Evolutionary conservation across 768 basidiomycete genomes (phyloP).

Genomic region (Leucocoprinus sp.): DNA sequence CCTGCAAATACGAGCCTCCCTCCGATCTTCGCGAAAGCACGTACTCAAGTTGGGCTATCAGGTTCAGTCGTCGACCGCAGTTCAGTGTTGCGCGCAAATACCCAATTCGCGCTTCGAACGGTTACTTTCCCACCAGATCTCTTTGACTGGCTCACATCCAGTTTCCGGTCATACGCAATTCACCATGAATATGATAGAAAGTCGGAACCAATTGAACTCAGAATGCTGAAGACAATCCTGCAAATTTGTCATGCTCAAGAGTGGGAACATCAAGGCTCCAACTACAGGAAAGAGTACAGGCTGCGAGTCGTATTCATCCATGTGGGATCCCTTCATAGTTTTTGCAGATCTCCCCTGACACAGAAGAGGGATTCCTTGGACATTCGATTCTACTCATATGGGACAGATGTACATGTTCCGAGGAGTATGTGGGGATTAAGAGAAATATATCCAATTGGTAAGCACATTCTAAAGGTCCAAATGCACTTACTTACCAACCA

Average conservation of each 20-base stretch:
- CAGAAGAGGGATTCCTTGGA: slow-evolving; percentile 38
- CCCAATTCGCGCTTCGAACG: slow-evolving; percentile 33
- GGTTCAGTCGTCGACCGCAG: background rate
- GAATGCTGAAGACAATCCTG: slow-evolving; percentile 14
- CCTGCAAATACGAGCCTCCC: slow-evolving; percentile 1
- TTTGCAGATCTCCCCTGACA: slow-evolving; percentile 43
- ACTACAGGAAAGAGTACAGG: slow-evolving; percentile 6
- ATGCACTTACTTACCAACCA: background rate
- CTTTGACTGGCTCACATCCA: slow-evolving; percentile 34
- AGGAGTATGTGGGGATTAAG: slow-evolving; percentile 50
- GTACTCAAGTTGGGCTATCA: background rate
- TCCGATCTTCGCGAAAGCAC: background rate
- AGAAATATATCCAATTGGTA: slow-evolving; percentile 65
- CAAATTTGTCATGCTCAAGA: slow-evolving; percentile 8
- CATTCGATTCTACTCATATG: slow-evolving; percentile 60
- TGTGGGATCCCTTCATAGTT: slow-evolving; percentile 40
- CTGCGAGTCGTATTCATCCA: slow-evolving; percentile 55
- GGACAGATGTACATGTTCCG: slow-evolving; percentile 47
- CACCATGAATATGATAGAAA: slow-evolving; percentile 37
- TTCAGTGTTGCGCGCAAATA: background rate
- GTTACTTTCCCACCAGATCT: slow-evolving; percentile 42
- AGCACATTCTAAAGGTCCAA: slow-evolving; percentile 13
- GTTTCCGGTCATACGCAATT: slow-evolving; percentile 28
- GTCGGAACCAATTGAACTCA: slow-evolving; percentile 33
- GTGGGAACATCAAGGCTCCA: slow-evolving; percentile 3